Evolutionary conservation across 768 basidiomycete species (phyloP), one percentile per base, ranked within the genome.

Genomic region (Gyrodon lividus): DNA sequence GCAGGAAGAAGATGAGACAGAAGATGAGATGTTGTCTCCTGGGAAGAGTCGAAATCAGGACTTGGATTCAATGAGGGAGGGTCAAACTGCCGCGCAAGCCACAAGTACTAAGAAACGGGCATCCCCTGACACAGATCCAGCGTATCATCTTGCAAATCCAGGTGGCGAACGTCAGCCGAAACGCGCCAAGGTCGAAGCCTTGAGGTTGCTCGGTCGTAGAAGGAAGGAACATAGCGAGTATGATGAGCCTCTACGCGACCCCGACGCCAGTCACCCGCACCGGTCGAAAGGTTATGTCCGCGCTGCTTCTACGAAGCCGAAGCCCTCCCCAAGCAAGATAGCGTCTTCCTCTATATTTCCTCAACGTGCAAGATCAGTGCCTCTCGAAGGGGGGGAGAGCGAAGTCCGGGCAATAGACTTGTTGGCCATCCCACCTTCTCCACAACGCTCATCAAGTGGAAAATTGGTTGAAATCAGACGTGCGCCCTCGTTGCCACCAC

Each of bases 11-110:
- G 37, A 35, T 20, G 46, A 51, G 16, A 66, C 66, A 6, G 77
- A 79, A 43, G 77, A 80, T 61, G 79, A 80, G 58, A 65, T 77
- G 26, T 64, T 80, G 23, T 54, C 52, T 31, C 54, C 50, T 34
- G 38, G 48, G 33, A 55, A 46, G 22, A 19, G 16, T 22, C 24
- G 47, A 35, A 22, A 33, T 38, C 8, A 13, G 31, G 12, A 2
- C 31, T 14, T 0, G 31, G 31, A 1, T 12, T 31, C 31, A 31
- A 31, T 13, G 12, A 31, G 1, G 39, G 37, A 17, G 19, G 23
- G 22, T 46, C 33, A 16, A 10, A 23, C n/a, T 5, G 47, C 43
- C 1, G 47, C 20, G 16, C 38, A 46, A 51, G 50, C 58, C 38
- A 16, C 46, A 16, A 30, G 42, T 19, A 51, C 56, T 42, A 70